phyloP scores from a whole-genome alignment of 1,284 basidiomycete species.

The Vanrija sp. region DNA sequence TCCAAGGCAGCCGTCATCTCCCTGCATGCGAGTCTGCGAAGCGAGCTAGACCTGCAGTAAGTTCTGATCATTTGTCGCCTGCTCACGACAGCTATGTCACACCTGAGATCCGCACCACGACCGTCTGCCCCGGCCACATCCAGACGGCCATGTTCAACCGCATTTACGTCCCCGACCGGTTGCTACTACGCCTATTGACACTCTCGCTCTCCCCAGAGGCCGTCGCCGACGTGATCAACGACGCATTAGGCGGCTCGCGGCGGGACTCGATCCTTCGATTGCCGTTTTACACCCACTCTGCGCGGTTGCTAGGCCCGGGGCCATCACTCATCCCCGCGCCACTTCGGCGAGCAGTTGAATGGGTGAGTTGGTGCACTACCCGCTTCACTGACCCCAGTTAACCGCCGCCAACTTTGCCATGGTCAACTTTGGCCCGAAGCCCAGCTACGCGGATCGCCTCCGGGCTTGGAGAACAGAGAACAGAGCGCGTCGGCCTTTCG shows the following conservation, averaged over 20 bases:
- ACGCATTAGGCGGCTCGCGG: constrained; percentile 70
- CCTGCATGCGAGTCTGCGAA: constrained; percentile 73
- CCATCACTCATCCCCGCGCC: constrained; percentile 39
- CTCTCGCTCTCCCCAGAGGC: constrained; percentile 68
- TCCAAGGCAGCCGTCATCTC: constrained; percentile 78
- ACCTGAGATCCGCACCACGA: constrained; percentile 71
- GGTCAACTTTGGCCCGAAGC: constrained; percentile 36
- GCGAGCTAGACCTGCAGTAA: constrained; percentile 73
- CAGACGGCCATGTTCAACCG: constrained; percentile 69
- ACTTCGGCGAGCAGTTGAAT: constrained; percentile 34
- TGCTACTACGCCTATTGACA: constrained; percentile 64
- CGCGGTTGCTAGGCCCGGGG: constrained; percentile 28
- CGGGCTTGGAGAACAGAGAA: not conserved
- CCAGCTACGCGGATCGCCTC: constrained; percentile 2
- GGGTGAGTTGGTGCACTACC: constrained; percentile 24
- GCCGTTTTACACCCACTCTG: constrained; percentile 52
- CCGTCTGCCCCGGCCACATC: constrained; percentile 72
- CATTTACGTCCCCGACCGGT: constrained; percentile 54
- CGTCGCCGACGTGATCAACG: constrained; percentile 74
- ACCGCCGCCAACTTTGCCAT: constrained; percentile 39
- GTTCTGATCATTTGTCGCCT: constrained; percentile 10
- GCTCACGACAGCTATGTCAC: constrained; percentile 60
- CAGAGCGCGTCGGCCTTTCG: too few species aligned
- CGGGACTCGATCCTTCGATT: constrained; percentile 61
- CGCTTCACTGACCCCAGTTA: constrained; percentile 13